Evolutionary conservation across 371 early-diverging fungal species (phyloP).

Genomic region (Mucor saturninus): DNA sequence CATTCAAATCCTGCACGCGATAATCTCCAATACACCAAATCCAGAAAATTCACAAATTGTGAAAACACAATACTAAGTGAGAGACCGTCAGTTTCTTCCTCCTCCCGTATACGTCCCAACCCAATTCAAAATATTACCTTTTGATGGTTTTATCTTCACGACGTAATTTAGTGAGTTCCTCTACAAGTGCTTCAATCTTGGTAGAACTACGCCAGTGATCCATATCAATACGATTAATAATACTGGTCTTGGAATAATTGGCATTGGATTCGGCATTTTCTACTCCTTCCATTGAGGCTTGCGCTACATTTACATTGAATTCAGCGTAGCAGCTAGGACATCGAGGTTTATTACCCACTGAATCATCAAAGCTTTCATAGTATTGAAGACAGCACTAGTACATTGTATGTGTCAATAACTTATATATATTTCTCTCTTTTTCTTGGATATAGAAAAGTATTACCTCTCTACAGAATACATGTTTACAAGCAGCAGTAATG

Average conservation of each 20-base stretch:
- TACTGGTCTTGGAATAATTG: slow-evolving; percentile 71
- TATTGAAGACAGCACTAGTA: slow-evolving; percentile 52
- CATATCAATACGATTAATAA: slow-evolving; percentile 93
- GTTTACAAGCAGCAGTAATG: slow-evolving; percentile 89
- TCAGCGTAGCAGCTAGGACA: slow-evolving; percentile 89
- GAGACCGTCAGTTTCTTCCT: too few species aligned
- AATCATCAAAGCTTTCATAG: slow-evolving; percentile 42
- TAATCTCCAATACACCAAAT: slow-evolving; percentile 94
- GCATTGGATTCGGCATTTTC: slow-evolving; percentile 28
- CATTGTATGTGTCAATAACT: not conserved
- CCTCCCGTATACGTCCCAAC: not conserved
- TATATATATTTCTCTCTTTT: not conserved
- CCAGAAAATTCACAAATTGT: slow-evolving; percentile 90
- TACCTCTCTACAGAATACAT: slow-evolving; percentile 85
- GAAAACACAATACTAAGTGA: slow-evolving; percentile 48
- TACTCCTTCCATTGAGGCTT: slow-evolving; percentile 58
- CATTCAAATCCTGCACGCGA: slow-evolving; percentile 91
- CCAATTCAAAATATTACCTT: slow-evolving; percentile 36
- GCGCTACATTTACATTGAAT: slow-evolving; percentile 84
- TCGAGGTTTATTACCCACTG: slow-evolving; percentile 46
- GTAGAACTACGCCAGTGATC: slow-evolving; percentile 83
- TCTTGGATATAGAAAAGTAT: not conserved
- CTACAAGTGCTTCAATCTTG: slow-evolving; percentile 92
- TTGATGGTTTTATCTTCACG: slow-evolving; percentile 84
- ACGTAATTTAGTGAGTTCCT: slow-evolving; percentile 83